phyloP scores from a whole-genome alignment of 2,329 filamentous ascomycete genomes.

The Orbilia ellipsospora region DNA sequence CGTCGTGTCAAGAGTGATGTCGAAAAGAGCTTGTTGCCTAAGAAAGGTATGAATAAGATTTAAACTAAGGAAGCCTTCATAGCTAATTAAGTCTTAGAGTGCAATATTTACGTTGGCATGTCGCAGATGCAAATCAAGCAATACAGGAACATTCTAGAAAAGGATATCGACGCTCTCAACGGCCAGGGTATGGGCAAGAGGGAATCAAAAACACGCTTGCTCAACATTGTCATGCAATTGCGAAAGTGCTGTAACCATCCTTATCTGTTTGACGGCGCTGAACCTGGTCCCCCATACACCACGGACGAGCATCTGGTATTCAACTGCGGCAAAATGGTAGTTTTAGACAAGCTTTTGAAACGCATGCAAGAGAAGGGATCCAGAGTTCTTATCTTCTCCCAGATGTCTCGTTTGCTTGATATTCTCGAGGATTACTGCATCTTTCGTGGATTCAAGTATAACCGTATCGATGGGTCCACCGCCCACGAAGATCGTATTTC shows the following conservation, averaged over 20 bases:
- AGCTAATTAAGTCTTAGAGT: conserved; percentile 66
- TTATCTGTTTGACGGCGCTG: conserved; percentile 96
- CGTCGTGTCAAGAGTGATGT: conserved; percentile 97
- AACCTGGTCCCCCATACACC: conserved; percentile 96
- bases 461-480: conserved; percentile 94
- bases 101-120: conserved; percentile 98
- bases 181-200: conserved; percentile 88
- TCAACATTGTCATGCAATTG: conserved; percentile 99
- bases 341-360: conserved; percentile 89
- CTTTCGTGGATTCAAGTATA: conserved; percentile 94
- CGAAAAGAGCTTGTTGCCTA: conserved; percentile 95
- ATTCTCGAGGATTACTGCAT: conserved; percentile 99
- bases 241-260: conserved; percentile 99
- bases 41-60: conserved; percentile 70
- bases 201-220: conserved; percentile 93
- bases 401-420: conserved; percentile 97
- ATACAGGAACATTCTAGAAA: conserved; percentile 99
- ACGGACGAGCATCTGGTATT: conserved; percentile 94
- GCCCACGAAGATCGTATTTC: conserved; percentile 97
- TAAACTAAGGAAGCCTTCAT: not conserved
- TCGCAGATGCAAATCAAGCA: conserved; percentile 99
- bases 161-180: conserved; percentile 98
- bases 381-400: conserved; percentile 97
- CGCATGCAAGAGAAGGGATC: conserved; percentile 87
- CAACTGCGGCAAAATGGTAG: conserved; percentile 97